Percentiles rank a stretch among this genome's conserved stretches.
phyloP scores from a whole-genome alignment of 441 rosid genomes.

The Syzygium malaccense region DNA sequence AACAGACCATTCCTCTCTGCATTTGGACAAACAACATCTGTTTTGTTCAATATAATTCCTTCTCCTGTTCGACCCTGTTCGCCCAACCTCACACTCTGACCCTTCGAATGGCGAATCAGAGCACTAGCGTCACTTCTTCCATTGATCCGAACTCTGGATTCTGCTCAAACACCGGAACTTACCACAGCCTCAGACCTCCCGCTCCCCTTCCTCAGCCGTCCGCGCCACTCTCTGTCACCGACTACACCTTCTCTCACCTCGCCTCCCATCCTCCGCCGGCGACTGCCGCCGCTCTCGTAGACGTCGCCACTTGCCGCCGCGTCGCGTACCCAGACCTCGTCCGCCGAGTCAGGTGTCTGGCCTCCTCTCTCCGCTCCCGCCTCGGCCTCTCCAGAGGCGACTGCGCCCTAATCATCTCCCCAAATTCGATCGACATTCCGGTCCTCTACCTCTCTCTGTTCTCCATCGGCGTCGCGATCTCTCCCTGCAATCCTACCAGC shows the following conservation, averaged over 20 bases:
- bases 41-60: not conserved
- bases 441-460: slow-evolving; percentile 43
- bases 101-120: not conserved
- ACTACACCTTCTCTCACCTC: slow-evolving; percentile 28
- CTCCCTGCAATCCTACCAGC: slow-evolving; percentile 43
- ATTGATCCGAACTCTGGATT: slow-evolving; percentile 26
- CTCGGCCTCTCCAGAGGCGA: slow-evolving; percentile 35
- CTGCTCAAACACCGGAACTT: slow-evolving; percentile 26
- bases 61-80: not conserved
- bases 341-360: slow-evolving; percentile 15
- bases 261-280: slow-evolving; percentile 28
- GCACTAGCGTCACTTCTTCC: not conserved
- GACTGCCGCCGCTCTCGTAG: slow-evolving; percentile 22
- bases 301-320: slow-evolving; percentile 25
- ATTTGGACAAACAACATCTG: not conserved
- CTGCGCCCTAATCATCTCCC: slow-evolving; percentile 33
- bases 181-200: slow-evolving; percentile 31
- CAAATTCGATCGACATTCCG: slow-evolving; percentile 36
- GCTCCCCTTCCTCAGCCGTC: slow-evolving; percentile 24
- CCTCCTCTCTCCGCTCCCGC: slow-evolving; percentile 21
- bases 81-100: not conserved
- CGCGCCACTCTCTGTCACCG: slow-evolving; percentile 24
- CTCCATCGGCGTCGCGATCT: slow-evolving; percentile 47
- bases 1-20: not conserved
- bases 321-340: slow-evolving; percentile 32